These are phyloP conservation scores for Forsythia suspensa DNA, from an alignment of 257 asterid species.

Conservation along the genomic window DNA sequence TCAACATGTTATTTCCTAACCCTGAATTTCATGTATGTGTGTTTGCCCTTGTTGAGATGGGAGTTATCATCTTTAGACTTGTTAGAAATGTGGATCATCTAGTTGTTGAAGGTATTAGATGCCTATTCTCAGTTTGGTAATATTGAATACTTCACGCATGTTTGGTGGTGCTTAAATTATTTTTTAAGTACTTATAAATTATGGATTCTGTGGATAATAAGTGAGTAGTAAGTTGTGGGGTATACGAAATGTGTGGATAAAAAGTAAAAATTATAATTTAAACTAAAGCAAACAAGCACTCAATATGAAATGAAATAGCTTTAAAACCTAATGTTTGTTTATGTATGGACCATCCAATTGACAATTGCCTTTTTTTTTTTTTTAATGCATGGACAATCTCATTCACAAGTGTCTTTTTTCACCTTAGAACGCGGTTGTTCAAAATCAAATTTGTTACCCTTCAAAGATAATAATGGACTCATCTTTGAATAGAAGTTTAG, in stretches of 20 bases:
- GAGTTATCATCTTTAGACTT: neutral
- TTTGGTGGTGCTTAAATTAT: too few relatives aligned
- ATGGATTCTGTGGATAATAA: too few relatives aligned
- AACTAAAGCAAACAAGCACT: too few relatives aligned
- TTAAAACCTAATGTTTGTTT: neutral
- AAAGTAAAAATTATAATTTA: too few relatives aligned
- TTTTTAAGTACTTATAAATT: too few relatives aligned
- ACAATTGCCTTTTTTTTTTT: neutral
- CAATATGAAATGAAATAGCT: neutral
- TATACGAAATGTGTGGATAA: too few relatives aligned
- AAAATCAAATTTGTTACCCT: neutral
- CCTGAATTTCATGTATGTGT: too few relatives aligned
- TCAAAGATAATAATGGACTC: neutral
- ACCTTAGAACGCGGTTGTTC: neutral
- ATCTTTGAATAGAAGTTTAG: conserved; percentile 3
- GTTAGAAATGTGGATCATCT: conserved; percentile 1
- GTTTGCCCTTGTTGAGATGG: neutral
- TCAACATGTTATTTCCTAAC: too few relatives aligned
- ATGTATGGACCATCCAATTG: too few relatives aligned
- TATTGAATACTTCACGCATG: neutral
- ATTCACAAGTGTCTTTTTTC: neutral
- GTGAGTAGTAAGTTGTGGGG: too few relatives aligned
- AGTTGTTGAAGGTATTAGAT: conserved; percentile 1
- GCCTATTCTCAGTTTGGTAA: neutral
- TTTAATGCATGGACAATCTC: neutral